phyloP scores from a whole-genome alignment of 148 eudicot genomes.

The Amaranthus palmeri region DNA sequence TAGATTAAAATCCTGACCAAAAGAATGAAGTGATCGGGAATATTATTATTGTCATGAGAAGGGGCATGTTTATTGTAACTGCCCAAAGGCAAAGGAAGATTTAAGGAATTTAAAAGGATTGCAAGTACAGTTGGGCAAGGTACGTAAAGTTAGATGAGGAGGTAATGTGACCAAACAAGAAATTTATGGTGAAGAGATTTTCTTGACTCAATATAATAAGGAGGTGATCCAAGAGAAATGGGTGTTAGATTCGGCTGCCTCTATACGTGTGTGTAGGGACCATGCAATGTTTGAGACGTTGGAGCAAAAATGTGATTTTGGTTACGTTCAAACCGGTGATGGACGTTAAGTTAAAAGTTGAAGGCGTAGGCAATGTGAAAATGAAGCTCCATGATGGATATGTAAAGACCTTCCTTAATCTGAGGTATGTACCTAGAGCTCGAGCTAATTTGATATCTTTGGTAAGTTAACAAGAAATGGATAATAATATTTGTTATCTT shows the following conservation, averaged over 20 bases:
- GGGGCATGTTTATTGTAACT: not conserved
- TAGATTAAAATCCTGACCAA: too few species aligned
- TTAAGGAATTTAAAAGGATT: not conserved
- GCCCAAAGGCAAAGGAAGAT: not conserved
- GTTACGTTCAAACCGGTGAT: conserved; percentile 3
- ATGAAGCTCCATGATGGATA: not conserved
- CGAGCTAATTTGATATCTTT: not conserved
- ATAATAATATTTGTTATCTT: too few species aligned
- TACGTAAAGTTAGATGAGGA: not conserved
- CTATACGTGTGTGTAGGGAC: conserved; percentile 2
- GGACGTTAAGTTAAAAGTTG: not conserved
- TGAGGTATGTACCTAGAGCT: not conserved
- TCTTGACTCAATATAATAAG: not conserved
- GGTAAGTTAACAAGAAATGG: not conserved
- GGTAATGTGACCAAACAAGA: not conserved
- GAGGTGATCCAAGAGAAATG: not conserved
- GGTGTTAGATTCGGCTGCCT: conserved; percentile 10
- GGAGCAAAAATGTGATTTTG: not conserved
- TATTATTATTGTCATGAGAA: not conserved
- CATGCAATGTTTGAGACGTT: conserved; percentile 4
- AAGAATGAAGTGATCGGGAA: too few species aligned
- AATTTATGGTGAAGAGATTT: not conserved
- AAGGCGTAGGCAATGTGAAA: not conserved
- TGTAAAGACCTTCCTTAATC: not conserved
- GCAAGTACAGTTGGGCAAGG: not conserved